Evolutionary conservation across 2,329 filamentous ascomycete species (phyloP).

Genomic region (Bipolaris cookei): DNA sequence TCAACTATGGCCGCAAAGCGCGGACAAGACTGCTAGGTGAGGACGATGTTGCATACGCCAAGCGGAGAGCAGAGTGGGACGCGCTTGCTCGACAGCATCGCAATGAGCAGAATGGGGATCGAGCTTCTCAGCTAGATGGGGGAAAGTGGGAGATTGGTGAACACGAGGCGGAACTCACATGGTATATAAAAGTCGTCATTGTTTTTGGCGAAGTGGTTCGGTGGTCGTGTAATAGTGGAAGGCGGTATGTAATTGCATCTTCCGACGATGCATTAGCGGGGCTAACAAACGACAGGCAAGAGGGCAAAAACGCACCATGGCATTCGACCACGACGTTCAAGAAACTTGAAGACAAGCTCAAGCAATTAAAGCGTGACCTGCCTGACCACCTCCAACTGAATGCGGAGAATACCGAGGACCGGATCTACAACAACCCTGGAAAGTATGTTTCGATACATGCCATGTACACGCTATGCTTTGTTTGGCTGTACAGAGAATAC

Average conservation of each 20-base stretch:
- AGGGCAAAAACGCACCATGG: conserved; percentile 66
- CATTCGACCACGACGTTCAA: conserved; percentile 62
- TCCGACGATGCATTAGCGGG: neutral
- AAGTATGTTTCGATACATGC: conserved; percentile 72
- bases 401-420: conserved; percentile 67
- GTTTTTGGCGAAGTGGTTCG: conserved; percentile 62
- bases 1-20: conserved; percentile 66
- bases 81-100: conserved; percentile 4
- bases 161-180: conserved; percentile 55
- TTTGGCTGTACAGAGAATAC: conserved; percentile 73
- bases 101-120: conserved; percentile 5
- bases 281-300: conserved; percentile 23
- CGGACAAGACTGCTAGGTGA: conserved; percentile 47
- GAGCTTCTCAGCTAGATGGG: conserved; percentile 40
- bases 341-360: conserved; percentile 59
- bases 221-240: conserved; percentile 65
- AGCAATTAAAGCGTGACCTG: conserved; percentile 61
- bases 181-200: conserved; percentile 61
- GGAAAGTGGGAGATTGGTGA: conserved; percentile 61
- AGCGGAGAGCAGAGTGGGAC: conserved; percentile 18
- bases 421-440: conserved; percentile 68
- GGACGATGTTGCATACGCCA: conserved; percentile 20
- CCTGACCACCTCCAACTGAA: conserved; percentile 65
- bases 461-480: conserved; percentile 68
- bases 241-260: conserved; percentile 52